A percentile compares a stretch with the other conserved stretches of the same genome.
Conservation (phyloP, 192 early-diverging fungal species). For the Backusella westeae region DNA sequence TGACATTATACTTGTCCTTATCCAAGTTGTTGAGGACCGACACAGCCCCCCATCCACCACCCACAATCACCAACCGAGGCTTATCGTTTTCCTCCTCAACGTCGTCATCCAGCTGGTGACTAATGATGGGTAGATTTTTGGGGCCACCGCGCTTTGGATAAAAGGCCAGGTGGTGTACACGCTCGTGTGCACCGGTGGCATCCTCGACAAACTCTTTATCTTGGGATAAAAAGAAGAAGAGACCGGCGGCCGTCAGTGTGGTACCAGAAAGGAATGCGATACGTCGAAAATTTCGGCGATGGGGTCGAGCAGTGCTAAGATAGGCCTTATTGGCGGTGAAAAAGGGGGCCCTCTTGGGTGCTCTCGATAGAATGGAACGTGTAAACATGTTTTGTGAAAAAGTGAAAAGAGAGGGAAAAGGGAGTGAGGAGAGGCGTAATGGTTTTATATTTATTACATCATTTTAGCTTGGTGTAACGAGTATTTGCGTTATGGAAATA, state of each 20-base stretch:
- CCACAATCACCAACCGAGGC: conserved; percentile 45
- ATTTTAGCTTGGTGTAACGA: background rate
- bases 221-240: background rate
- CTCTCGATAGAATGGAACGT: background rate
- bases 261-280: background rate
- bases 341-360: background rate
- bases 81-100: conserved; percentile 36
- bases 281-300: background rate
- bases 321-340: background rate
- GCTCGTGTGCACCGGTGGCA: background rate
- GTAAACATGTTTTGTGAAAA: background rate
- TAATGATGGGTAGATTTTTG: conserved; percentile 45
- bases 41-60: conserved; percentile 55
- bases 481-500: background rate
- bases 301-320: background rate
- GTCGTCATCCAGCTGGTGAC: conserved; percentile 40
- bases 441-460: background rate
- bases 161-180: conserved; percentile 15
- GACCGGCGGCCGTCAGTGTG: background rate
- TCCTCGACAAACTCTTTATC: background rate
- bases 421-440: background rate
- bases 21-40: conserved; percentile 44
- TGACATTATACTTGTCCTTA: conserved; percentile 53
- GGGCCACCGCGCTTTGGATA: conserved; percentile 39
- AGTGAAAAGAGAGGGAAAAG: background rate